phyloP scores from a whole-genome alignment of 345 rosid species.

The Kernera saxatilis region DNA sequence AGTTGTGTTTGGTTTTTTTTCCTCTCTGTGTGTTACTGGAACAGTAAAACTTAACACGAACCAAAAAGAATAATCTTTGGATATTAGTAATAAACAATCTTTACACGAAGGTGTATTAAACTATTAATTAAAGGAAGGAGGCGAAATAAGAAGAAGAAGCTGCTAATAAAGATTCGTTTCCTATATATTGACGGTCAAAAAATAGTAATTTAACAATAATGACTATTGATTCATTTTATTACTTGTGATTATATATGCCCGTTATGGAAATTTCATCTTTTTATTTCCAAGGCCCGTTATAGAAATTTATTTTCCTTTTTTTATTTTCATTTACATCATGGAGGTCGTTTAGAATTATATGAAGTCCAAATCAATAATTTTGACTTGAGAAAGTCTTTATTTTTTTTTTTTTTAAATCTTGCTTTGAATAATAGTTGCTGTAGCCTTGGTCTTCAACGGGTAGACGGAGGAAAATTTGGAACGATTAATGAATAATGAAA shows the following conservation, averaged over 20 bases:
- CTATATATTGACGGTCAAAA: not conserved
- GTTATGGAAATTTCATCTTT: not conserved
- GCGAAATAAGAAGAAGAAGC: not conserved
- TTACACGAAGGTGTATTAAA: not conserved
- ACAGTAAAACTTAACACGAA: not conserved
- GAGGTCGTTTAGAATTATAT: not conserved
- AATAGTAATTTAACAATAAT: not conserved
- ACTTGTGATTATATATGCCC: not conserved
- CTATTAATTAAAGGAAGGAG: not conserved
- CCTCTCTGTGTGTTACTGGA: not conserved
- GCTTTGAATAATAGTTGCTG: not conserved
- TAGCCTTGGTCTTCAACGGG: not conserved
- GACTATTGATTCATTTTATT: not conserved
- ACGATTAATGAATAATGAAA: not conserved
- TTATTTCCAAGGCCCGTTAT: not conserved
- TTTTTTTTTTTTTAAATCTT: not conserved
- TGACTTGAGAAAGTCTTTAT: conserved; percentile 22
- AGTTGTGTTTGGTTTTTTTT: conserved; percentile 15
- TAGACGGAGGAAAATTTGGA: not conserved
- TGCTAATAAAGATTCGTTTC: not conserved
- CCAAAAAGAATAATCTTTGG: not conserved
- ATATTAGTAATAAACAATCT: not conserved
- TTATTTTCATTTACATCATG: not conserved
- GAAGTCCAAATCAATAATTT: conserved; percentile 4
- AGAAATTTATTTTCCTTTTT: not conserved